Evolutionary conservation across 202 grass and related monocot species (phyloP).

Genomic region (Carex sylvatica): DNA sequence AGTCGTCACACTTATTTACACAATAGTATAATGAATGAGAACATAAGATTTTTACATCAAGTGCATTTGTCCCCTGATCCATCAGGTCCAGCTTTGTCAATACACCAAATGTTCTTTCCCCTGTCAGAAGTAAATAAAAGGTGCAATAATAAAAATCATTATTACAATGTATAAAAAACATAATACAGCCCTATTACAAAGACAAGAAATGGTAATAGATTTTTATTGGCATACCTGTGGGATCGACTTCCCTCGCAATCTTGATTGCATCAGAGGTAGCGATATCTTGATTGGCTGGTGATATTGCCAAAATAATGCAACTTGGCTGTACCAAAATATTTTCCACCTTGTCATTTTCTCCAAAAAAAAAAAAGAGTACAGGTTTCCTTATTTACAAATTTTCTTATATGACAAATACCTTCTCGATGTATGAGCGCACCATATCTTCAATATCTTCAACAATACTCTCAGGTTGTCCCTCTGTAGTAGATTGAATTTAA

Average conservation of each 20-base stretch:
- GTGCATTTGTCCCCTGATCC: slow-evolving; percentile 70
- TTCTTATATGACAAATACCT: slow-evolving; percentile 42
- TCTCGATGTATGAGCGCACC: slow-evolving; percentile 62
- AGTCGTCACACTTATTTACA: background rate
- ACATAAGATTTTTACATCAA: slow-evolving; percentile 48
- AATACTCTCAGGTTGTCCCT: slow-evolving; percentile 72
- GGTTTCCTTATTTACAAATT: background rate
- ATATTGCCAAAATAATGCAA: slow-evolving; percentile 71
- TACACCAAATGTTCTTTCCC: slow-evolving; percentile 72
- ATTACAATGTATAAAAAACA: slow-evolving; percentile 6
- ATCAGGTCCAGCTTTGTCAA: slow-evolving; percentile 76
- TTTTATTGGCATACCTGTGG: slow-evolving; percentile 44
- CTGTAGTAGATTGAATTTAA: slow-evolving; percentile 32
- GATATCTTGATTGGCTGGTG: slow-evolving; percentile 72
- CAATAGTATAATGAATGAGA: background rate
- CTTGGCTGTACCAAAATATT: slow-evolving; percentile 40
- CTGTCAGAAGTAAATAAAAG: slow-evolving; percentile 23
- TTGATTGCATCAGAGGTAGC: slow-evolving; percentile 69
- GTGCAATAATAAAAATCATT: background rate
- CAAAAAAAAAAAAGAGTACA: background rate
- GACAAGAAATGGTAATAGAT: background rate
- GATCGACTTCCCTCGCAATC: slow-evolving; percentile 65
- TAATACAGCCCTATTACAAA: background rate
- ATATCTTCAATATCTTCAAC: slow-evolving; percentile 82
- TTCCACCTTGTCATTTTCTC: slow-evolving; percentile 17